Evolutionary conservation across 1,139 yeast species (phyloP).

Genomic region (Magnusiomyces magnusii): DNA sequence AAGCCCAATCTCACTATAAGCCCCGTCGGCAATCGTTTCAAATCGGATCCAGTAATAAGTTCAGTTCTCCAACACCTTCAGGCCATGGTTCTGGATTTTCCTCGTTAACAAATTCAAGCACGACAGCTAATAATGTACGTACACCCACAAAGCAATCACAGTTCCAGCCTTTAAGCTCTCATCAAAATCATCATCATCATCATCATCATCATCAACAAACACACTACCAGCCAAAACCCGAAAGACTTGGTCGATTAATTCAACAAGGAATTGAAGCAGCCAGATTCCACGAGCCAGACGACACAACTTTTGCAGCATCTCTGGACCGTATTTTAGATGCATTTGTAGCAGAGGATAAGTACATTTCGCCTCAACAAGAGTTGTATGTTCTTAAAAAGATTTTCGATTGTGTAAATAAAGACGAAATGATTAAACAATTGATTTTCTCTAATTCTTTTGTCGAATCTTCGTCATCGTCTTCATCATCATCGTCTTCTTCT

Average conservation of each 20-base stretch:
- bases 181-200: background rate
- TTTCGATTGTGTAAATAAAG: conserved; percentile 1
- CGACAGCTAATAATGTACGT: background rate
- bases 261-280: conserved; percentile 2
- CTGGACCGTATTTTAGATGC: background rate
- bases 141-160: background rate
- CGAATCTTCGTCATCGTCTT: background rate
- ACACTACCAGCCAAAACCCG: background rate
- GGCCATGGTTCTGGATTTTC: background rate
- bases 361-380: background rate
- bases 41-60: background rate
- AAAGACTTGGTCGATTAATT: background rate
- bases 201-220: background rate
- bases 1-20: background rate
- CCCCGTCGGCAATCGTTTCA: background rate
- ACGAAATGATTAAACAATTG: background rate
- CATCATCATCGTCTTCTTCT: background rate
- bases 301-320: background rate
- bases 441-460: background rate
- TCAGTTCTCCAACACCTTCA: background rate
- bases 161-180: too few relatives aligned
- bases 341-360: background rate
- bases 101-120: background rate
- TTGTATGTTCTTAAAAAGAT: conserved; percentile 1
- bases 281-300: background rate